phyloP scores from a whole-genome alignment of 75 land plant species.

The Selaginella tamariscina region DNA sequence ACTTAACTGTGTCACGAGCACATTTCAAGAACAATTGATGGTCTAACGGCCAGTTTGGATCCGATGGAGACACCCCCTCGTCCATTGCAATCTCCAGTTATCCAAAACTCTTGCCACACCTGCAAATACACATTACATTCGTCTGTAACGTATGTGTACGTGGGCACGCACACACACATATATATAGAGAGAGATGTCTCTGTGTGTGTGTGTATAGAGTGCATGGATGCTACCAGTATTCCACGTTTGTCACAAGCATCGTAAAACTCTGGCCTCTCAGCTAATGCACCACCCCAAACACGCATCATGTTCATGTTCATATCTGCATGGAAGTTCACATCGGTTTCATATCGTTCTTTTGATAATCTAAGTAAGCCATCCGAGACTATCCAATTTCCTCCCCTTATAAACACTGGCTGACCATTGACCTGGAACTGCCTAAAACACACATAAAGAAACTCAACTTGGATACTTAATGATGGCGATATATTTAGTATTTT shows the following conservation, averaged over 20 bases:
- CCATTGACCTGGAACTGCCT: constrained; percentile 93
- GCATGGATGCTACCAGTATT: constrained; percentile 38
- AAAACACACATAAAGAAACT: neutral
- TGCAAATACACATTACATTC: constrained; percentile 24
- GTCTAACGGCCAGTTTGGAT: constrained; percentile 78
- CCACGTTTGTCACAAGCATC: constrained; percentile 84
- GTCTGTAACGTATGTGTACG: too few species aligned
- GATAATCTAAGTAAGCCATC: constrained; percentile 87
- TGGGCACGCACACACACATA: too few species aligned
- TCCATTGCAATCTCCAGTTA: constrained; percentile 91
- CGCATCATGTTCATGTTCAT: constrained; percentile 99
- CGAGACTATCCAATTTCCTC: constrained; percentile 94
- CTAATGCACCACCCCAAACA: constrained; percentile 94
- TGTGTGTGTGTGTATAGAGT: too few species aligned
- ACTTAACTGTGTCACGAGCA: constrained; percentile 86
- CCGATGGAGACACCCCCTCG: constrained; percentile 77
- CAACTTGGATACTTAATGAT: neutral
- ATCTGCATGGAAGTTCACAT: constrained; percentile 88
- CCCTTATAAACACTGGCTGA: constrained; percentile 83
- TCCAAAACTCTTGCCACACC: constrained; percentile 99
- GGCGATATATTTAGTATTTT: neutral
- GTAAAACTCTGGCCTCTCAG: constrained; percentile 95
- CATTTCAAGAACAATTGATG: constrained; percentile 74
- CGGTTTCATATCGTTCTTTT: constrained; percentile 64
- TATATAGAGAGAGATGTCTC: too few species aligned